phyloP scores from a whole-genome alignment of 164 flowering plant species.

The Sedum album region DNA sequence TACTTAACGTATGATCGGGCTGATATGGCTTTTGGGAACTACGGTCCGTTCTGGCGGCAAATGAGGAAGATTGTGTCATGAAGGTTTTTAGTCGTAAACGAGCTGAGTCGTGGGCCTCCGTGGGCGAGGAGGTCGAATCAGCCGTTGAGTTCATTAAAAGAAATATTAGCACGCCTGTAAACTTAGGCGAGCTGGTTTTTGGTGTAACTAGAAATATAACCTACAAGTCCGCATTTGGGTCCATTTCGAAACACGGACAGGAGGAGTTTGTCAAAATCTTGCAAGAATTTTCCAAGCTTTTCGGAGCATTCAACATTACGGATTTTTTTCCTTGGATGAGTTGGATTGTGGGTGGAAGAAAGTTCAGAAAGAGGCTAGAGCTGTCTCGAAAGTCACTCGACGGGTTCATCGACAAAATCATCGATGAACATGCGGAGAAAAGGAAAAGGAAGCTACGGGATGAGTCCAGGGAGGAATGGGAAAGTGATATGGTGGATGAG shows the following conservation, averaged over 20 bases:
- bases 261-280: conserved; percentile 21
- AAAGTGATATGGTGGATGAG: conserved; percentile 26
- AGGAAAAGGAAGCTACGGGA: not conserved
- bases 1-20: conserved; percentile 24
- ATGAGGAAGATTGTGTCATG: conserved; percentile 29
- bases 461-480: not conserved
- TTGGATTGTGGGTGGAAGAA: conserved; percentile 12
- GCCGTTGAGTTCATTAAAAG: conserved; percentile 7
- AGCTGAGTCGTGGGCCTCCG: conserved; percentile 26
- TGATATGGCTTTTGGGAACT: conserved; percentile 27
- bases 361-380: conserved; percentile 12
- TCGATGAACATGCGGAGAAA: conserved; percentile 22
- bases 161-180: conserved; percentile 14
- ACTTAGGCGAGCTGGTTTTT: conserved; percentile 20
- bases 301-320: conserved; percentile 21
- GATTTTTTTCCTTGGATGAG: conserved; percentile 25
- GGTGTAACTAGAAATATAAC: conserved; percentile 17
- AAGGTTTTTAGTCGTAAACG: conserved; percentile 26
- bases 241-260: conserved; percentile 14
- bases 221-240: conserved; percentile 25
- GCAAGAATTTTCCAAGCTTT: conserved; percentile 25
- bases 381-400: conserved; percentile 21
- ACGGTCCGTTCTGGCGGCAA: conserved; percentile 31
- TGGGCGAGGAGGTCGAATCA: conserved; percentile 25
- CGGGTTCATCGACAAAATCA: conserved; percentile 23